Base-by-base conservation (phyloP, 1,284 basidiomycete species). In the Ustilago cynodontis region DNA sequence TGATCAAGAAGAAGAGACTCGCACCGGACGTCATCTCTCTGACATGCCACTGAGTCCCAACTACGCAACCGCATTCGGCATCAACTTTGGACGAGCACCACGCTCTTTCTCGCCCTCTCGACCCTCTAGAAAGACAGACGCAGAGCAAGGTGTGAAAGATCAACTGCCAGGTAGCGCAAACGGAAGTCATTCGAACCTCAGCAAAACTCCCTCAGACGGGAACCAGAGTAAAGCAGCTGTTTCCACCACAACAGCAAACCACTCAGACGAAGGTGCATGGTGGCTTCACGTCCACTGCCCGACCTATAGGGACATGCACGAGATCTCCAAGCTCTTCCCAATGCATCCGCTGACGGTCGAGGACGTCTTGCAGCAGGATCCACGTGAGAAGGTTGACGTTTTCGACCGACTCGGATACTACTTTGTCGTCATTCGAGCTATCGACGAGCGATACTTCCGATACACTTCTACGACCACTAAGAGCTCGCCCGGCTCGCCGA, bases 261-360 rank as follows among this genome's bases (percentile, higher is more conserved):
- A 45, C 13, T 41, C 57, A 1, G 70, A 69, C 26, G 62, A 77
- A 52, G 75, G 75, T 4, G 75, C 93, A 13, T 98, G 95, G 95
- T 98, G 94, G 91, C 87, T 98, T 28, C 94, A 98, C 84, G 91
- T 98, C 2, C 90, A 93, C 20, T 95, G 92, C 79, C 95, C 95
- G 1, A 92, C 91, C 0, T 94, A 94, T 90, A 92, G 92, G 59
- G 95, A 97, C 86, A 91, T 98, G 89, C 90, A 92, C 63, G 90
- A 92, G 22, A 90, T 98, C 57, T 93, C 94, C 59, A 94, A 93
- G 89, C 93, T 94, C 20, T 89, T 98, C 28, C 93, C 94, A 59
- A 89, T 98, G 2, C 95, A 98, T 86, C 95, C 95, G 0, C 88
- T 98, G 22, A 98, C 95, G 0, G 89, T 98, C 16, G 95, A 98